These are phyloP conservation scores for Vinca minor DNA, from an alignment of 257 asterid genomes.

Conservation along the genomic window DNA sequence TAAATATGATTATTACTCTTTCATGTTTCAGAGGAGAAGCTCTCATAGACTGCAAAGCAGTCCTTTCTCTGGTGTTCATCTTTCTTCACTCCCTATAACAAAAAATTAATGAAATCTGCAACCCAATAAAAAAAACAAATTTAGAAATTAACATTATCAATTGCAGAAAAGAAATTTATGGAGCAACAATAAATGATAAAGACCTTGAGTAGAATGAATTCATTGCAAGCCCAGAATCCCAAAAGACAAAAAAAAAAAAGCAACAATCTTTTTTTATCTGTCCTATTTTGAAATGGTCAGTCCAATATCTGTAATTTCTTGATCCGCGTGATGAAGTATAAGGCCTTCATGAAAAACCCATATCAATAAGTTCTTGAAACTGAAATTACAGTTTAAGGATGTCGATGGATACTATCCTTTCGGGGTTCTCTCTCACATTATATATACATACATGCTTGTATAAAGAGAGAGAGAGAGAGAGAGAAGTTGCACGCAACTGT, in stretches of 20 bases:
- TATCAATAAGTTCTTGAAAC: too few species aligned
- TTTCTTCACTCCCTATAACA: constrained; percentile 29
- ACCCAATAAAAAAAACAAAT: constrained; percentile 13
- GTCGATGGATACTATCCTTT: too few species aligned
- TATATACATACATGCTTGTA: too few species aligned
- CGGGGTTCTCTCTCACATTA: too few species aligned
- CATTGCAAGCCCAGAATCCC: constrained; percentile 13
- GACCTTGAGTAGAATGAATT: constrained; percentile 39
- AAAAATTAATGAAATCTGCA: constrained; percentile 33
- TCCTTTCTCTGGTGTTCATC: constrained; percentile 53
- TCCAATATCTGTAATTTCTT: constrained; percentile 25
- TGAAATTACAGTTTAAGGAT: background rate
- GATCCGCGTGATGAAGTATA: constrained; percentile 31
- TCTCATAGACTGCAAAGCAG: constrained; percentile 52
- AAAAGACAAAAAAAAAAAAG: constrained; percentile 16
- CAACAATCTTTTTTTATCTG: constrained; percentile 7
- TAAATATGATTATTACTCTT: constrained; percentile 36
- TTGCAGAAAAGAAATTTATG: background rate
- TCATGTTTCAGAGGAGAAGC: constrained; percentile 34
- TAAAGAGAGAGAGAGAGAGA: too few species aligned
- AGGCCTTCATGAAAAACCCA: too few species aligned
- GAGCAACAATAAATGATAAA: constrained; percentile 19
- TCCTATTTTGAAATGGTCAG: too few species aligned
- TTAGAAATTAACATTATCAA: constrained; percentile 14
- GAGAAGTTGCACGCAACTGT: background rate